Evolutionary conservation across 202 grass and related monocot genomes (phyloP).

Genomic region (Panicum hallii): DNA sequence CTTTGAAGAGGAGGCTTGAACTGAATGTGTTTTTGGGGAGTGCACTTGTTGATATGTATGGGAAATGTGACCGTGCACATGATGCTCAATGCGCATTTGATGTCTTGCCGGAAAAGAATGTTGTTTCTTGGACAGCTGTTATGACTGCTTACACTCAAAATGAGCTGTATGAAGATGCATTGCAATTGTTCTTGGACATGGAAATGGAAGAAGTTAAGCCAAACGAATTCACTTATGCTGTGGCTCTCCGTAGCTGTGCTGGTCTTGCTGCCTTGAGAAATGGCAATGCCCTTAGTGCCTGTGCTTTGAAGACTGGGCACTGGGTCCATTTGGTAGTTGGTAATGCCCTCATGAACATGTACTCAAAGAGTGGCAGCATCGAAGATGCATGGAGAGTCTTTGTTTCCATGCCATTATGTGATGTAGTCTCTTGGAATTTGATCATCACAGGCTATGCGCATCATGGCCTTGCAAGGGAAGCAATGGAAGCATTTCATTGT

Average conservation of each 20-base stretch:
- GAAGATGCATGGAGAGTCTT: conserved; percentile 62
- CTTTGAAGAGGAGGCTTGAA: conserved; percentile 67
- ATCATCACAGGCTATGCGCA: conserved; percentile 68
- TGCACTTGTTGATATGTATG: conserved; percentile 81
- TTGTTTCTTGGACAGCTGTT: conserved; percentile 80
- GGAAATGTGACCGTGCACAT: conserved; percentile 61
- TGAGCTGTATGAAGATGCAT: conserved; percentile 73
- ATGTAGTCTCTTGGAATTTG: conserved; percentile 80
- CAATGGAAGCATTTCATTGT: conserved; percentile 59
- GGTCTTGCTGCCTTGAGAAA: conserved; percentile 76
- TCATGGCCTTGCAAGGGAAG: conserved; percentile 72
- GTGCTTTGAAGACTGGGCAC: conserved; percentile 64
- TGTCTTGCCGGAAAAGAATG: conserved; percentile 64
- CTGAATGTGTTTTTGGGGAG: conserved; percentile 61
- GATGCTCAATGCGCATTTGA: conserved; percentile 57
- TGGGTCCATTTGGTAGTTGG: conserved; percentile 48
- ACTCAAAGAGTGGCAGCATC: conserved; percentile 78
- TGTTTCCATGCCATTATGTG: conserved; percentile 53
- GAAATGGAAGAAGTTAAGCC: conserved; percentile 55
- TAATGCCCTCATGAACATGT: conserved; percentile 87
- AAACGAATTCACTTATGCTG: conserved; percentile 72
- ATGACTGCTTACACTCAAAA: conserved; percentile 72
- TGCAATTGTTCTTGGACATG: conserved; percentile 79
- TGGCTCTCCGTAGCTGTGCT: conserved; percentile 69
- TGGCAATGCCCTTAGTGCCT: conserved; percentile 65